Conservation (phyloP, 2,329 filamentous ascomycete genomes). For the Fusarium sterilihyphosum region DNA sequence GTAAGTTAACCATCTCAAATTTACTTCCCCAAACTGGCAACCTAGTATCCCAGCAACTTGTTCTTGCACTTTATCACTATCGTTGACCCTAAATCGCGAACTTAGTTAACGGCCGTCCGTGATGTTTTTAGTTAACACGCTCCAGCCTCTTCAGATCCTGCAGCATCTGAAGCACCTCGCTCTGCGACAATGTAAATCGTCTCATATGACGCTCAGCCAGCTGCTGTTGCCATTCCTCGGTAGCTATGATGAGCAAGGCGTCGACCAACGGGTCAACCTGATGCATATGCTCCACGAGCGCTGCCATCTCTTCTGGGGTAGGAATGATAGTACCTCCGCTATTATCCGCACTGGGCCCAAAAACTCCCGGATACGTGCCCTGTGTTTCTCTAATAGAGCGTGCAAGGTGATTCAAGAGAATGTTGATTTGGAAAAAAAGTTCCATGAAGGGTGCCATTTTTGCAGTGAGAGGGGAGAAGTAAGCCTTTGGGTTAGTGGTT, state of each 20-base stretch:
- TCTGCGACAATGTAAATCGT: neutral
- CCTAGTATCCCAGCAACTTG: accelerated
- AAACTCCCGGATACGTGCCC: accelerated
- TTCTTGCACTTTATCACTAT: accelerated
- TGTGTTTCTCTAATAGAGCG: neutral
- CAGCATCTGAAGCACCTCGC: neutral
- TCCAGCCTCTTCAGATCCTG: neutral
- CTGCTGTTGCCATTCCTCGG: neutral
- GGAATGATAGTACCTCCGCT: neutral
- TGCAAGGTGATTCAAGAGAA: neutral
- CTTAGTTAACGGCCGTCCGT: neutral
- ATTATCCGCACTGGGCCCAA: neutral
- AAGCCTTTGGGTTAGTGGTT: accelerated
- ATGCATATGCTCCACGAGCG: neutral
- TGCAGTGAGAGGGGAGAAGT: accelerated
- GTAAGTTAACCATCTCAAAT: accelerated
- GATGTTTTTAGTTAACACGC: neutral
- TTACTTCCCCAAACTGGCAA: neutral
- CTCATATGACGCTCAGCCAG: neutral
- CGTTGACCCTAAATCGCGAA: neutral
- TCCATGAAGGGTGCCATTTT: neutral
- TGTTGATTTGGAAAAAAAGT: neutral
- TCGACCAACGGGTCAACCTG: neutral
- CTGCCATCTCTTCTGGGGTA: neutral
- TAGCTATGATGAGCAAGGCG: neutral